phyloP scores from a whole-genome alignment of 495 filamentous ascomycete genomes.

The Pseudoneurospora amorphoporcata region DNA sequence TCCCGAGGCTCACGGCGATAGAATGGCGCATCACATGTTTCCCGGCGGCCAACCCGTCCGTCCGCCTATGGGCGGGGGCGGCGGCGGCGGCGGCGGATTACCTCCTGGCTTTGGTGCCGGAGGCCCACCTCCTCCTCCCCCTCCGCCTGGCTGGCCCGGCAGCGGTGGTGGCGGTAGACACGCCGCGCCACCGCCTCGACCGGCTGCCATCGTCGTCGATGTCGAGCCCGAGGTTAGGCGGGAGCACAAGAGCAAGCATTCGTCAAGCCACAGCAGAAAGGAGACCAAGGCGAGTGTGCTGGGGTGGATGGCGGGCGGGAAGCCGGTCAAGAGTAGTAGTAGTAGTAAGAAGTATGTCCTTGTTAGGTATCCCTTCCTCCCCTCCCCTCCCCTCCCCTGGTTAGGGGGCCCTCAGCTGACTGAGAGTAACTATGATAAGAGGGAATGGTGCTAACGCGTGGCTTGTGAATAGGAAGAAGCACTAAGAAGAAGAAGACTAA shows the following conservation, averaged over 20 bases:
- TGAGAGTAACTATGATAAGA: neutral
- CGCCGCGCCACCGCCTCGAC: neutral
- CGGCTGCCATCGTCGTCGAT: neutral
- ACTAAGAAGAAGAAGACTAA: neutral
- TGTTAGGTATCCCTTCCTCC: neutral
- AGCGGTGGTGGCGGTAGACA: neutral
- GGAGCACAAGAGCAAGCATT: neutral
- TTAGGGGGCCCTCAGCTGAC: too few relatives aligned
- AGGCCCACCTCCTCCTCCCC: neutral
- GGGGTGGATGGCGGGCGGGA: slow-evolving; percentile 28
- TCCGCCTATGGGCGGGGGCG: neutral
- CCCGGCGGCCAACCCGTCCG: neutral
- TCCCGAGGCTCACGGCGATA: neutral
- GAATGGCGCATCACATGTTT: neutral
- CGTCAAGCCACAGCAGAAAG: neutral
- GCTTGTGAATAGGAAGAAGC: neutral
- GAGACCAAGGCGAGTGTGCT: slow-evolving; percentile 19
- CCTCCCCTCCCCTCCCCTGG: neutral
- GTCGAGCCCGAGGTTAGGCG: neutral
- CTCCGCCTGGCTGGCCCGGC: neutral
- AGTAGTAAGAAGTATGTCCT: slow-evolving; percentile 24
- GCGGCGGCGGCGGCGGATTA: neutral
- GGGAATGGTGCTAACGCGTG: neutral
- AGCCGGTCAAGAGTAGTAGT: slow-evolving; percentile 20
- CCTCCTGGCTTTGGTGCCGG: neutral